phyloP scores from a whole-genome alignment of 257 asterid species.

The Solanum ossicruentum region DNA sequence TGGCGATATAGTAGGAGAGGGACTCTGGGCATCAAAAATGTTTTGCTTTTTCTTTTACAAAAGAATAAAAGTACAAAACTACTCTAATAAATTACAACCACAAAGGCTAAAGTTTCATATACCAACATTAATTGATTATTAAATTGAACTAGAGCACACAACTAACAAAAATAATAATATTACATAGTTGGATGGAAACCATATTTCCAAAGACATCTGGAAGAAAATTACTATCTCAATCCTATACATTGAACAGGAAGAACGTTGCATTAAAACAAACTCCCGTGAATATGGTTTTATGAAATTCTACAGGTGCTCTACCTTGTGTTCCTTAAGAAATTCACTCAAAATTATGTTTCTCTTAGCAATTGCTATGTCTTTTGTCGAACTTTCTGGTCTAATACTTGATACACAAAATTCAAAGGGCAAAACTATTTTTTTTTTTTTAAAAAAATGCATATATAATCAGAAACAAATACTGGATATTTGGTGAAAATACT shows the following conservation, averaged over 20 bases:
- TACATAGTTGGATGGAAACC: neutral
- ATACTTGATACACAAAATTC: neutral
- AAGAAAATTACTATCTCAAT: neutral
- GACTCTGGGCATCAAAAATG: neutral
- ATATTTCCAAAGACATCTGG: neutral
- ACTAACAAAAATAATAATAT: neutral
- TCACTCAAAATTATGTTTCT: too few relatives aligned
- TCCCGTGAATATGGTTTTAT: neutral
- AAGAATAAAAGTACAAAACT: neutral
- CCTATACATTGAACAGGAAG: neutral
- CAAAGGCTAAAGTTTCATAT: neutral
- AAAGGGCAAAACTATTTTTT: neutral
- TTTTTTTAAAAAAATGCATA: neutral
- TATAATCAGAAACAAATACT: neutral
- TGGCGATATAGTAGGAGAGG: too few relatives aligned
- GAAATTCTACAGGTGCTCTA: neutral
- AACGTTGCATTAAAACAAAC: neutral
- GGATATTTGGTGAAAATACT: neutral
- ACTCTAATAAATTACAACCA: neutral
- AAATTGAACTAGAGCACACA: neutral
- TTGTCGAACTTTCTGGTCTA: neutral
- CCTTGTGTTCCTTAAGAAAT: neutral
- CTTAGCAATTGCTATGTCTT: neutral
- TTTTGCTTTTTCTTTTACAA: neutral
- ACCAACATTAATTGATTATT: neutral